Percentiles rank a stretch among this genome's conserved stretches.
phyloP scores from a whole-genome alignment of 1,139 yeast species.

The Schwanniomyces etchellsii region DNA sequence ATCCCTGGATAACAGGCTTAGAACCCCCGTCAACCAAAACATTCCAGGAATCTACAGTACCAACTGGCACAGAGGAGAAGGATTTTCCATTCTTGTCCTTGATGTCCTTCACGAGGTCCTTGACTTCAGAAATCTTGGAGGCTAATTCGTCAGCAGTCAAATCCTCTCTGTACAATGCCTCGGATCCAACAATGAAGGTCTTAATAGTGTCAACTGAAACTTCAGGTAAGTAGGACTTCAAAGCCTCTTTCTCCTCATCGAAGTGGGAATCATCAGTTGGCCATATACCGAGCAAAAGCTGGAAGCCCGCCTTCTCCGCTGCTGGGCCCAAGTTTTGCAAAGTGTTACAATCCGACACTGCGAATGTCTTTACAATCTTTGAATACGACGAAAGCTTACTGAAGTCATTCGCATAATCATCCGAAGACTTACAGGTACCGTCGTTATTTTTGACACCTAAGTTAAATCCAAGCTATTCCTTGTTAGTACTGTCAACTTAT shows the following conservation, averaged over 20 bases:
- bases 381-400: conserved; percentile 50
- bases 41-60: conserved; percentile 96
- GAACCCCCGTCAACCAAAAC: conserved; percentile 74
- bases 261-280: conserved; percentile 78
- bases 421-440: conserved; percentile 67
- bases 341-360: conserved; percentile 85
- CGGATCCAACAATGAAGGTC: conserved; percentile 83
- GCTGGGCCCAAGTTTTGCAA: conserved; percentile 81
- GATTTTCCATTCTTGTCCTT: conserved; percentile 78
- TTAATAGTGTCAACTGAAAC: conserved; percentile 64
- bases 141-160: conserved; percentile 68
- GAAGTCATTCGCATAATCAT: conserved; percentile 65
- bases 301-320: conserved; percentile 69
- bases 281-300: conserved; percentile 80
- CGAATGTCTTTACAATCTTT: conserved; percentile 68
- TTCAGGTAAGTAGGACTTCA: conserved; percentile 61
- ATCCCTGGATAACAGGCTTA: conserved; percentile 63
- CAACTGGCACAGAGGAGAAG: conserved; percentile 68
- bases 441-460: conserved; percentile 68
- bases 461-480: conserved; percentile 57
- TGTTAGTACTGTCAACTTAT: conserved; percentile 15
- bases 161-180: conserved; percentile 84
- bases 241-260: conserved; percentile 63
- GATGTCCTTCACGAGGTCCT: conserved; percentile 49
- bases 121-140: conserved; percentile 52